These are phyloP conservation scores for Pseudonitzschia pungens DNA, from an alignment of 108 stramenopile species.

Conservation along the genomic window DNA sequence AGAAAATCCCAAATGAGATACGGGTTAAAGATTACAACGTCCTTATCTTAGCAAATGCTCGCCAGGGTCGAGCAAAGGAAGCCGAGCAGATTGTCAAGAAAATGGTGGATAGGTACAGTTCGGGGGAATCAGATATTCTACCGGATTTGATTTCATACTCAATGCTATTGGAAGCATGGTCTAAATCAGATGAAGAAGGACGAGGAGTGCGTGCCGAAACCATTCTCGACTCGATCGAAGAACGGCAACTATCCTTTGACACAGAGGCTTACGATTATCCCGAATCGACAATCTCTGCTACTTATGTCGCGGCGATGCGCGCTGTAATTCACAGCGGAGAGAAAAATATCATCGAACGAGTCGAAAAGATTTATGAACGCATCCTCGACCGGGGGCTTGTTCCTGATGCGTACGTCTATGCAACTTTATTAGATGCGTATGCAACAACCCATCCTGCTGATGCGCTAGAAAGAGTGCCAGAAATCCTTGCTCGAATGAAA, in stretches of 20 bases:
- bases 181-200: conserved; percentile 47
- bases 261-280: conserved; percentile 4
- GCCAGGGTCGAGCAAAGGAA: conserved; percentile 26
- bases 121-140: background rate
- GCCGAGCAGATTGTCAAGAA: conserved; percentile 33
- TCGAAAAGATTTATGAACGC: conserved; percentile 14
- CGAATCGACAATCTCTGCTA: conserved; percentile 15
- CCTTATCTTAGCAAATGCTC: conserved; percentile 35
- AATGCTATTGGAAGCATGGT: conserved; percentile 56
- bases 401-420: conserved; percentile 18
- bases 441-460: conserved; percentile 14
- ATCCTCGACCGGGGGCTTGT: conserved; percentile 10
- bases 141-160: conserved; percentile 40
- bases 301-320: conserved; percentile 21
- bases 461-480: conserved; percentile 20
- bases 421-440: conserved; percentile 23
- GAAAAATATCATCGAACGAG: conserved; percentile 16
- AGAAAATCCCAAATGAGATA: conserved; percentile 5
- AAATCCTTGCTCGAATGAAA: conserved; percentile 21
- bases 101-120: conserved; percentile 30
- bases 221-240: conserved; percentile 44
- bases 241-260: conserved; percentile 12
- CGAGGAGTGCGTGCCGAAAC: conserved; percentile 57
- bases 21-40: conserved; percentile 36
- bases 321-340: conserved; percentile 27